phyloP scores from a whole-genome alignment of 1,284 basidiomycete species.

The Trichosporon asahii region DNA sequence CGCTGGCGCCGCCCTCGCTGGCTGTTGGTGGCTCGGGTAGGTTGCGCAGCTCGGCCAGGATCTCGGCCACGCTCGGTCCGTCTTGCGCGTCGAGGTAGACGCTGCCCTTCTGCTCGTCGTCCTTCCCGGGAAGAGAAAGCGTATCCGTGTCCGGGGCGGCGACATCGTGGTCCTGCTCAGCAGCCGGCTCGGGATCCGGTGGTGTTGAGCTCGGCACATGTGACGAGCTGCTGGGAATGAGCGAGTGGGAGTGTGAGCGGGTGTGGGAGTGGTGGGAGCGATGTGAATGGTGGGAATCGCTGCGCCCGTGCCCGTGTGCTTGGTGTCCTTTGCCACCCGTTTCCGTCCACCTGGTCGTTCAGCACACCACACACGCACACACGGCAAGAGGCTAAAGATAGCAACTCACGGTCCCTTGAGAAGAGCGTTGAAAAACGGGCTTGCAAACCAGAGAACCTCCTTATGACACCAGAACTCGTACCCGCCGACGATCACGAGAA shows the following conservation, averaged over 20 bases:
- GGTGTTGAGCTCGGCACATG: neutral
- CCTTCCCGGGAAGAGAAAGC: neutral
- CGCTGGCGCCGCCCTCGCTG: neutral
- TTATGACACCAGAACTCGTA: slow-evolving; percentile 50
- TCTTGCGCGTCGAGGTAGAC: slow-evolving; percentile 43
- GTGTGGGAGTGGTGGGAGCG: neutral
- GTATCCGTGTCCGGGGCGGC: slow-evolving; percentile 2
- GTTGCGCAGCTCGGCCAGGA: slow-evolving; percentile 37
- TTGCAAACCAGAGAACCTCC: slow-evolving; percentile 47
- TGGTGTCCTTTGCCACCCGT: slow-evolving; percentile 8
- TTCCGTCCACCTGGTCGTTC: slow-evolving; percentile 1
- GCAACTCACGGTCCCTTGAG: slow-evolving; percentile 43
- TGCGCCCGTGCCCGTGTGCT: neutral
- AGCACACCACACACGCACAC: neutral
- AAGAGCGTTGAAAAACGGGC: slow-evolving; percentile 47
- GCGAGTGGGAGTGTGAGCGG: neutral
- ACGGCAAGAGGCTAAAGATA: neutral
- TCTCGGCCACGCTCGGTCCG: slow-evolving; percentile 31
- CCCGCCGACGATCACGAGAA: slow-evolving; percentile 43
- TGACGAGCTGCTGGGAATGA: neutral
- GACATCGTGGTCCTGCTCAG: neutral
- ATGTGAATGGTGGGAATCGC: neutral
- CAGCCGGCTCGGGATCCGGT: neutral
- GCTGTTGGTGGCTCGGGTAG: slow-evolving; percentile 27
- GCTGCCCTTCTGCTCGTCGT: slow-evolving; percentile 23